These are phyloP conservation scores for Prunus mume DNA, from an alignment of 306 rosid species.

Conservation along the genomic window DNA sequence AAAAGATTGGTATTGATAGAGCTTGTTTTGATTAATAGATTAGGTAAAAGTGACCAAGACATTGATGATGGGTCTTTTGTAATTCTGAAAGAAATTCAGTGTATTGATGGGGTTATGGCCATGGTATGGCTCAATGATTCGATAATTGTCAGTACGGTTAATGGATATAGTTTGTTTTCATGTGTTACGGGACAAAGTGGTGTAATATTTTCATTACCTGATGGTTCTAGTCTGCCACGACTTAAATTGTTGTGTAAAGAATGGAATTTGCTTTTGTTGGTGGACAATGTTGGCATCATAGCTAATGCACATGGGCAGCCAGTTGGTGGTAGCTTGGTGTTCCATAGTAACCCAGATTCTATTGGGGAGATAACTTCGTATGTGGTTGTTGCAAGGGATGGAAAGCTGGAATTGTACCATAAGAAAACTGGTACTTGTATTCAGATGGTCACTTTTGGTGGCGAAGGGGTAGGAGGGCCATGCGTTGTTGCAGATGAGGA, in stretches of 20 bases:
- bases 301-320: constrained; percentile 79
- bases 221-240: constrained; percentile 61
- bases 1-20: constrained; percentile 66
- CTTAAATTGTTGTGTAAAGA: constrained; percentile 72
- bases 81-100: constrained; percentile 75
- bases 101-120: constrained; percentile 66
- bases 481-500: constrained; percentile 75
- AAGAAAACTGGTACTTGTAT: constrained; percentile 68
- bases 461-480: constrained; percentile 63
- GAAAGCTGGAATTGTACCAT: constrained; percentile 83
- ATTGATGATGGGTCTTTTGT: constrained; percentile 46
- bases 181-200: constrained; percentile 72
- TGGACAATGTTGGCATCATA: constrained; percentile 87
- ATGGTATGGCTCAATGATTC: constrained; percentile 96
- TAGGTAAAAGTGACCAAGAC: constrained; percentile 51
- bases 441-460: constrained; percentile 73
- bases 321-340: constrained; percentile 84
- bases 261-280: constrained; percentile 84
- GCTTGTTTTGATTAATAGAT: constrained; percentile 51
- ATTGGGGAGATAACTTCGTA: constrained; percentile 79
- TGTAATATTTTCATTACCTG: constrained; percentile 81
- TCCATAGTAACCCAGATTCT: constrained; percentile 58
- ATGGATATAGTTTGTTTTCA: constrained; percentile 78
- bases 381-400: constrained; percentile 74
- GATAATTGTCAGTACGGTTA: constrained; percentile 62